Conservation (phyloP, 495 filamentous ascomycete species). For the Chaetomium fimeti region DNA sequence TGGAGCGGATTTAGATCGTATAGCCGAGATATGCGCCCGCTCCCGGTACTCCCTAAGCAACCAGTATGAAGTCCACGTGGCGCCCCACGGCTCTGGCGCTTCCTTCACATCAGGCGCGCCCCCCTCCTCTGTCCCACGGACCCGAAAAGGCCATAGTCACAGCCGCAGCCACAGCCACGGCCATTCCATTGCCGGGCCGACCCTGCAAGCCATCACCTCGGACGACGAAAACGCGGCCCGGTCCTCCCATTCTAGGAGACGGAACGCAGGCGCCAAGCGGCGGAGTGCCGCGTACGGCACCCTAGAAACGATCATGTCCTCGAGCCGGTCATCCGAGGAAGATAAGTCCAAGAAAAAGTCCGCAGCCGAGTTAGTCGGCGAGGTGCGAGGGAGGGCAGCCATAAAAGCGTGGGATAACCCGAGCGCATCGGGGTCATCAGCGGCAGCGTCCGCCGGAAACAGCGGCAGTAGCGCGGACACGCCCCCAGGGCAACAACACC, state of each 20-base stretch:
- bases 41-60: slow-evolving; percentile 56
- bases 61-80: slow-evolving; percentile 60
- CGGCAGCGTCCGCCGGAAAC: slow-evolving; percentile 19
- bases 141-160: slow-evolving; percentile 26
- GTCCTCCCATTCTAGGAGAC: slow-evolving; percentile 27
- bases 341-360: slow-evolving; percentile 51
- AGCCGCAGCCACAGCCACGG: slow-evolving; percentile 18
- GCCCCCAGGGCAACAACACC: background rate
- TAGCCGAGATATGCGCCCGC: slow-evolving; percentile 58
- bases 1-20: slow-evolving; percentile 53
- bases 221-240: slow-evolving; percentile 43
- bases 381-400: slow-evolving; percentile 48
- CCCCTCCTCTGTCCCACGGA: slow-evolving; percentile 22
- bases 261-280: slow-evolving; percentile 35
- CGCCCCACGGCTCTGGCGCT: slow-evolving; percentile 52
- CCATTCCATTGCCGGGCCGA: slow-evolving; percentile 36
- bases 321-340: slow-evolving; percentile 56
- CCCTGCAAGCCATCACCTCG: slow-evolving; percentile 49
- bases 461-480: background rate
- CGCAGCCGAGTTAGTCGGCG: slow-evolving; percentile 49
- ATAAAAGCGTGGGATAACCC: slow-evolving; percentile 28
- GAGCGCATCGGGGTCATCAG: slow-evolving; percentile 11
- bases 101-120: slow-evolving; percentile 31
- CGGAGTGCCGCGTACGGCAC: slow-evolving; percentile 53
- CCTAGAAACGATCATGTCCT: slow-evolving; percentile 58